Evolutionary conservation across 2,329 filamentous ascomycete species (phyloP).

Genomic region (Fusarium fracticaudum): DNA sequence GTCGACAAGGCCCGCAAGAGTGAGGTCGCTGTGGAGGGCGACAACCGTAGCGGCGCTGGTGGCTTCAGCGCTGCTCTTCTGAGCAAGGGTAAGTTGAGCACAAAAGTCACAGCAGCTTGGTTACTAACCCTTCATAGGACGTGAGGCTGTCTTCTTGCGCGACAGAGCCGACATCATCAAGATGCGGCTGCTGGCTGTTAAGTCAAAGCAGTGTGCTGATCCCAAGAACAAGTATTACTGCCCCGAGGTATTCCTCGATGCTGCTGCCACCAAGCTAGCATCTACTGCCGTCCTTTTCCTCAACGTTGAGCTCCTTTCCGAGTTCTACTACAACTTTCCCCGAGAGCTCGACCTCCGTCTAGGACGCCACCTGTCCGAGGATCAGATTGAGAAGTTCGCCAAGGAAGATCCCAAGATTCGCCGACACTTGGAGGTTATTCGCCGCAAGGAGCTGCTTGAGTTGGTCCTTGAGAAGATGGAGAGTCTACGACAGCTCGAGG

Average conservation of each 20-base stretch:
- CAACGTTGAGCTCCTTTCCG: constrained; percentile 94
- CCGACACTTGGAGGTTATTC: constrained; percentile 89
- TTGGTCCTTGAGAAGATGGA: constrained; percentile 97
- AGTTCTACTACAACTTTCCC: constrained; percentile 98
- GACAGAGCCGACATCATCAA: constrained; percentile 91
- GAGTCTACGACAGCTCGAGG: constrained; percentile 83
- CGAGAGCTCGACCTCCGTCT: constrained; percentile 89
- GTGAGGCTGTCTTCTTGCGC: constrained; percentile 92
- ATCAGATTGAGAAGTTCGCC: constrained; percentile 89
- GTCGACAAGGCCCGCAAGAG: constrained; percentile 90
- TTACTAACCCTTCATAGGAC: constrained; percentile 64
- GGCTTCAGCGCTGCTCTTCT: constrained; percentile 91
- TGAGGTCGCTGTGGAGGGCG: constrained; percentile 84
- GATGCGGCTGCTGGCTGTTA: constrained; percentile 87
- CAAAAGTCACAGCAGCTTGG: background rate
- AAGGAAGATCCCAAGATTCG: constrained; percentile 92
- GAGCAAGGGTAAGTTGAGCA: constrained; percentile 72
- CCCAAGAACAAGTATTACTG: constrained; percentile 95
- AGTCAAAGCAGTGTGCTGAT: constrained; percentile 86
- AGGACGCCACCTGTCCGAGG: constrained; percentile 79
- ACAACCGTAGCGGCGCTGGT: constrained; percentile 84
- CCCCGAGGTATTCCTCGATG: constrained; percentile 97
- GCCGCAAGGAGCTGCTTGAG: constrained; percentile 91
- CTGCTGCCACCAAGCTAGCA: constrained; percentile 93
- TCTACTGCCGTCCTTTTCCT: constrained; percentile 96